Conservation (phyloP, 495 filamentous ascomycete genomes). For the Cercophora samala region DNA sequence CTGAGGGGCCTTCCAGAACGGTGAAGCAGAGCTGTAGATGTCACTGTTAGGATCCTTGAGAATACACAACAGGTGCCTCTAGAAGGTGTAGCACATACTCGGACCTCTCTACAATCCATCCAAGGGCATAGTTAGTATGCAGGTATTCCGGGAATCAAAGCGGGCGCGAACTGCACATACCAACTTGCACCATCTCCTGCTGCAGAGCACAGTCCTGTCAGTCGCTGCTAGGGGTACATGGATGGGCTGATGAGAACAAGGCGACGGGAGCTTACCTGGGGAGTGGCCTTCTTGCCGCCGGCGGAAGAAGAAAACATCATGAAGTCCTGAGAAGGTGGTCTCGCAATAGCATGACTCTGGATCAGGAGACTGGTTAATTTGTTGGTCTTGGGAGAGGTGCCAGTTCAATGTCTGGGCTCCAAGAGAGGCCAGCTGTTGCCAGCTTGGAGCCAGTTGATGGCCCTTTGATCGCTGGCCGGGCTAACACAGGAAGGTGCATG, state of each 20-base stretch:
- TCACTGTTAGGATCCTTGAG: not conserved
- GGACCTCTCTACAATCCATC: slow-evolving; percentile 51
- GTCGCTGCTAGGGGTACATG: slow-evolving; percentile 7
- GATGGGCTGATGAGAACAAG: slow-evolving; percentile 7
- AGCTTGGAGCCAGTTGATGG: slow-evolving; percentile 17
- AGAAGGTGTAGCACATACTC: slow-evolving; percentile 47
- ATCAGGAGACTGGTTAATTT: not conserved
- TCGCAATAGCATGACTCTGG: slow-evolving; percentile 28
- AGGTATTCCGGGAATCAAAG: slow-evolving; percentile 8
- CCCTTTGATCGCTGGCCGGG: not conserved
- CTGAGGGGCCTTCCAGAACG: slow-evolving; percentile 78
- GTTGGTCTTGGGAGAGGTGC: not conserved
- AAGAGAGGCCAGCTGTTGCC: slow-evolving; percentile 15
- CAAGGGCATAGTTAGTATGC: slow-evolving; percentile 30
- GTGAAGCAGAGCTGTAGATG: slow-evolving; percentile 65
- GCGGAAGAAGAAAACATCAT: slow-evolving; percentile 56
- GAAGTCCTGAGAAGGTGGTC: slow-evolving; percentile 15
- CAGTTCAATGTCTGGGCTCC: slow-evolving; percentile 9
- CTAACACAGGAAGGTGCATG: not conserved
- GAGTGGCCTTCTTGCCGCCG: slow-evolving; percentile 64
- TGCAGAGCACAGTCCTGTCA: slow-evolving; percentile 31
- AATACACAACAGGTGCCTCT: not conserved
- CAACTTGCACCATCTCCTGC: slow-evolving; percentile 99
- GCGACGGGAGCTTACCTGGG: slow-evolving; percentile 60
- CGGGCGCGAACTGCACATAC: slow-evolving; percentile 52